Conservation (phyloP, 495 filamentous ascomycete species). For the Recurvomyces mirabilis region DNA sequence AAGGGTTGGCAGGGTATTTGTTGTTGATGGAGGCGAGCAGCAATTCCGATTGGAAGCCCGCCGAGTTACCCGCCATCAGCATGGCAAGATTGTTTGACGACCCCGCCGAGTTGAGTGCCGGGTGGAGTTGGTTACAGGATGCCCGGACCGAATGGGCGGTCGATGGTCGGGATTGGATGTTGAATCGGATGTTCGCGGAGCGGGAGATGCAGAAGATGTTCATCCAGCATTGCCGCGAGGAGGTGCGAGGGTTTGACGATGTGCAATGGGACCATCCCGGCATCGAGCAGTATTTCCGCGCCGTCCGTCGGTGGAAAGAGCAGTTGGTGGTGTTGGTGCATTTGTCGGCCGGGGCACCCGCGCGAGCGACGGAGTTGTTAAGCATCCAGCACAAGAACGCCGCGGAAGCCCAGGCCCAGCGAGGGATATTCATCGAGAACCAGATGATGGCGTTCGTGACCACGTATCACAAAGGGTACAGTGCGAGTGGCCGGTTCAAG, state of each 20-base stretch:
- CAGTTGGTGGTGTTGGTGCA: conserved; percentile 13
- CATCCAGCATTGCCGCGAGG: background rate
- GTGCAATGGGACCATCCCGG: background rate
- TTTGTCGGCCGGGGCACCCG: conserved; percentile 6
- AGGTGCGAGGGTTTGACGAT: background rate
- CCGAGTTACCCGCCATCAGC: background rate
- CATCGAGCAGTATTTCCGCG: conserved; percentile 3
- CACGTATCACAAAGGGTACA: conserved; percentile 12
- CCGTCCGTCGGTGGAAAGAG: conserved; percentile 3
- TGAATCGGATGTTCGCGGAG: background rate
- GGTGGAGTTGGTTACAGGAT: conserved; percentile 8
- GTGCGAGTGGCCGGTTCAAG: conserved; percentile 2
- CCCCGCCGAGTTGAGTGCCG: background rate
- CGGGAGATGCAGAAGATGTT: background rate
- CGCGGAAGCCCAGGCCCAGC: background rate
- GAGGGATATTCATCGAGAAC: conserved; percentile 8
- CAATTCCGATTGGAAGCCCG: background rate
- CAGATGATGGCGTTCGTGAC: conserved; percentile 12
- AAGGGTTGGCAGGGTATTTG: conserved; percentile 5
- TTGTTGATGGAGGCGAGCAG: background rate
- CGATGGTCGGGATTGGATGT: conserved; percentile 6
- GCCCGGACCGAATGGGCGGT: background rate
- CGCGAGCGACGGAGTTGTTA: conserved; percentile 6
- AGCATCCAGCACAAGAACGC: conserved; percentile 8
- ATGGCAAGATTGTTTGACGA: conserved; percentile 1